Evolutionary conservation across 2,329 filamentous ascomycete genomes (phyloP).

Genomic region (Furcasterigmium furcatum): DNA sequence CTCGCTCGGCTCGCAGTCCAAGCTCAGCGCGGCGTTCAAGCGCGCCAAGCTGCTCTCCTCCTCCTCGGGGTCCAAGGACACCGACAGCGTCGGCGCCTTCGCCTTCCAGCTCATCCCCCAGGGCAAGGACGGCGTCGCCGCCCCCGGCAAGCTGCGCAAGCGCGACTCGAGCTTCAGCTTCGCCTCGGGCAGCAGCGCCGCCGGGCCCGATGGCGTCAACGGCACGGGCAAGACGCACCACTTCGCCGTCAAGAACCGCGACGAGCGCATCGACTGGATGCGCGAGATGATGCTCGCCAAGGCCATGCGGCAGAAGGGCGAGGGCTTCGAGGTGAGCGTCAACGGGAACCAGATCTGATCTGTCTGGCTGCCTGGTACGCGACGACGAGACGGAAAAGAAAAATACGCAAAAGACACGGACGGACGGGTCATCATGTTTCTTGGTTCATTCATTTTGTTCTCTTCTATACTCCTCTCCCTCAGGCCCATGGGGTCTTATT

Average conservation of each 20-base stretch:
- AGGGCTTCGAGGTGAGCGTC: constrained; percentile 78
- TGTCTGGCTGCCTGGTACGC: too few relatives aligned
- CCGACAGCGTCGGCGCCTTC: constrained; percentile 64
- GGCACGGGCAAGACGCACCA: constrained; percentile 83
- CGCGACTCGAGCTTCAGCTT: constrained; percentile 38
- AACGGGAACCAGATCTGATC: constrained; percentile 75
- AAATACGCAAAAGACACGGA: constrained; percentile 9
- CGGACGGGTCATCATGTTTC: too few relatives aligned
- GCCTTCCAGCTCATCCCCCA: constrained; percentile 83
- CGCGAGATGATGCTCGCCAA: constrained; percentile 88
- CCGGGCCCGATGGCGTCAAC: constrained; percentile 45
- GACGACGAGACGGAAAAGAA: not conserved
- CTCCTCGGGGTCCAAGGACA: constrained; percentile 44
- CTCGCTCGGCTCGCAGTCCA: constrained; percentile 69
- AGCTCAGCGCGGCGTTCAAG: constrained; percentile 85
- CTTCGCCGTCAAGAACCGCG: constrained; percentile 82
- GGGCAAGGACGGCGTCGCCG: constrained; percentile 48
- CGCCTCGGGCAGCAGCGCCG: constrained; percentile 17
- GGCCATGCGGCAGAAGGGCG: constrained; percentile 77
- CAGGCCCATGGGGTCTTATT: constrained; percentile 5
- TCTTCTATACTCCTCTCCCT: constrained; percentile 12
- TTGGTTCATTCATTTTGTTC: constrained; percentile 13
- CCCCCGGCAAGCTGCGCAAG: constrained; percentile 43
- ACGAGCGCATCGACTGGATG: constrained; percentile 98
- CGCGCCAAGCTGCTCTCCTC: constrained; percentile 62